phyloP scores from a whole-genome alignment of 306 rosid genomes.

The Mimosa pudica region DNA sequence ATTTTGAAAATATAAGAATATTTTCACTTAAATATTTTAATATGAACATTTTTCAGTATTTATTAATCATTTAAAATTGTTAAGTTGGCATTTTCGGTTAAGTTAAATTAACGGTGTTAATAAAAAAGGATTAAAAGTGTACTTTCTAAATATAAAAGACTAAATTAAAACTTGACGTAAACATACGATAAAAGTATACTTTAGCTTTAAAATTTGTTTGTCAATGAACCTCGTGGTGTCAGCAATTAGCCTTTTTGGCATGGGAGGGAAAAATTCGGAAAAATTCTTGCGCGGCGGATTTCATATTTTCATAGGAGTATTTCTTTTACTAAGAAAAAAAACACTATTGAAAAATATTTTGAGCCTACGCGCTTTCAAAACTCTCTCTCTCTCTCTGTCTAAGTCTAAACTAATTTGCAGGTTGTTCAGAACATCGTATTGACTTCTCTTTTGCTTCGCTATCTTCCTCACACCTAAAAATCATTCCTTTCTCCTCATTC shows the following conservation, averaged over 20 bases:
- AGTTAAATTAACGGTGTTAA: too few species aligned
- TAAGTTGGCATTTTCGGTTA: too few species aligned
- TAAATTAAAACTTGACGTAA: too few species aligned
- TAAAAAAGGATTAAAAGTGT: too few species aligned
- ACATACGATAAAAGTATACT: too few species aligned
- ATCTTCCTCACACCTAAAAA: neutral
- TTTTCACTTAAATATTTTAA: too few species aligned
- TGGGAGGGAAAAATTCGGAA: neutral
- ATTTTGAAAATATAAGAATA: too few species aligned
- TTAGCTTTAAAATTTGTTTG: too few species aligned
- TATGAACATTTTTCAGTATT: too few species aligned
- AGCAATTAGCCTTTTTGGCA: neutral
- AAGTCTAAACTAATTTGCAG: constrained; percentile 35
- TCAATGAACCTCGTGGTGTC: neutral
- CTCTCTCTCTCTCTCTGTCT: neutral
- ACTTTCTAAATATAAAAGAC: too few species aligned
- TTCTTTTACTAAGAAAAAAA: neutral
- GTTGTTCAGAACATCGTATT: constrained; percentile 39
- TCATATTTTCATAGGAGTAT: neutral
- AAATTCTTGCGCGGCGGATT: neutral
- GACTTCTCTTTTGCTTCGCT: constrained; percentile 10
- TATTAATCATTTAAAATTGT: too few species aligned
- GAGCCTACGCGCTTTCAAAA: constrained; percentile 55
- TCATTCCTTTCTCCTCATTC: neutral
- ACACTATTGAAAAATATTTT: neutral